phyloP scores from a whole-genome alignment of 2,329 filamentous ascomycete species.

The Penicillium italicum region DNA sequence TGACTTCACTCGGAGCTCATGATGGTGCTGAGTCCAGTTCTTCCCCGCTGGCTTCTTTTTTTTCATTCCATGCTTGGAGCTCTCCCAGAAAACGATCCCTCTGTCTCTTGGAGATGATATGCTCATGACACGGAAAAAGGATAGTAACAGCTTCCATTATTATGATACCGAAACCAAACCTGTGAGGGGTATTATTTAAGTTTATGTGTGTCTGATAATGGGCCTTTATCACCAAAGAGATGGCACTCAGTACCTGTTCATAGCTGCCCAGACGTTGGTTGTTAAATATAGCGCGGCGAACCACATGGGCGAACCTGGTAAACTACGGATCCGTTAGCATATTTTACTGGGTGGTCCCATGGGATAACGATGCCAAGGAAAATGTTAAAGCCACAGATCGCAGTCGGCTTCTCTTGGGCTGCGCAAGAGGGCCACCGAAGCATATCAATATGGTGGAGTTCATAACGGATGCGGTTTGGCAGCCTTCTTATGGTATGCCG shows the following conservation, averaged over 20 bases:
- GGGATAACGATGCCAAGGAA: neutral
- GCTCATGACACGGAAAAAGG: neutral
- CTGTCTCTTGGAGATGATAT: neutral
- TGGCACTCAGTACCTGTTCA: neutral
- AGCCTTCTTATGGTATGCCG: neutral
- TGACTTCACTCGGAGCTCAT: neutral
- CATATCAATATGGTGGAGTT: neutral
- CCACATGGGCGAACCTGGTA: neutral
- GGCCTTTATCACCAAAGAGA: neutral
- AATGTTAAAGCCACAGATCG: neutral
- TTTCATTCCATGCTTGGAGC: neutral
- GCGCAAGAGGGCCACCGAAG: neutral
- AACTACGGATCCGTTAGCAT: neutral
- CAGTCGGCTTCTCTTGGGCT: neutral
- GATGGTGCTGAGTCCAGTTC: neutral
- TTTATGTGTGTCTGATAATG: neutral
- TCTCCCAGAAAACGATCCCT: neutral
- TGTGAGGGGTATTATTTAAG: neutral
- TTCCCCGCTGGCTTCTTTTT: neutral
- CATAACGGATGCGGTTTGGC: neutral
- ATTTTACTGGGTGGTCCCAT: neutral
- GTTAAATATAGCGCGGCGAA: neutral
- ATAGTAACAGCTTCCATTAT: neutral
- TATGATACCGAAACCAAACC: neutral
- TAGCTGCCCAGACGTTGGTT: neutral